A percentile compares a stretch with the other conserved stretches of the same genome.
Conservation (phyloP, 2,329 filamentous ascomycete species). For the Neofusicoccum sp. region DNA sequence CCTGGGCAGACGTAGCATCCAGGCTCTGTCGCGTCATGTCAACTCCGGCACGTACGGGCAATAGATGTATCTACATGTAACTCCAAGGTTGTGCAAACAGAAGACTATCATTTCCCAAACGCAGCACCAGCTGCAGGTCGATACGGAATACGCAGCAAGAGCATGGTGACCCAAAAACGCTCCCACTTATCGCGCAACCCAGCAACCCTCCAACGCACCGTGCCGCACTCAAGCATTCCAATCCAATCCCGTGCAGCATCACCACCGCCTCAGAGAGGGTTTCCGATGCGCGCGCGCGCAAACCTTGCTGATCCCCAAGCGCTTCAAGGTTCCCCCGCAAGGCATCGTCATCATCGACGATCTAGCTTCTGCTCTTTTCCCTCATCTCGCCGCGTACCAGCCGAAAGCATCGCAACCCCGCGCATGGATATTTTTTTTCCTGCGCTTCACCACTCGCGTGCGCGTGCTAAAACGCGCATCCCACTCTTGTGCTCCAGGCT, state of each 20-base stretch:
- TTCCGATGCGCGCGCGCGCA: neutral
- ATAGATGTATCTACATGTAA: constrained; percentile 2
- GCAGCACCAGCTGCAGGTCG: neutral
- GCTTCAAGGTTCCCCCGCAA: neutral
- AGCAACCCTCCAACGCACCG: too few relatives aligned
- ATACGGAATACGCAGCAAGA: neutral
- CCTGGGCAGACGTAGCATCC: too few relatives aligned
- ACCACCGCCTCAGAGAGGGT: neutral
- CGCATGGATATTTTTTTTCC: neutral
- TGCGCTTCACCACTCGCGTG: neutral
- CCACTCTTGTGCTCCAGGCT: too few relatives aligned
- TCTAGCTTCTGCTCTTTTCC: neutral
- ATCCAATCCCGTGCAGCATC: too few relatives aligned
- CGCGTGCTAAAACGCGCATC: too few relatives aligned
- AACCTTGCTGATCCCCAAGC: neutral
- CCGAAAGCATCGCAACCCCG: neutral
- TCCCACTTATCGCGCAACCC: neutral
- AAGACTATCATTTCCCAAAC: neutral
- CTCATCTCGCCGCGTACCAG: neutral
- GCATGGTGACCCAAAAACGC: neutral
- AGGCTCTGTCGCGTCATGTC: too few relatives aligned
- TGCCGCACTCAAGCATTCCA: too few relatives aligned
- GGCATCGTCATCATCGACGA: constrained; percentile 11
- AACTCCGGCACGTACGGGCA: too few relatives aligned
- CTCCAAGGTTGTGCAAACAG: neutral